Percentiles rank a stretch among this genome's conserved stretches.
phyloP scores from a whole-genome alignment of 2,329 filamentous ascomycete species.

The Aureobasidium sp. region DNA sequence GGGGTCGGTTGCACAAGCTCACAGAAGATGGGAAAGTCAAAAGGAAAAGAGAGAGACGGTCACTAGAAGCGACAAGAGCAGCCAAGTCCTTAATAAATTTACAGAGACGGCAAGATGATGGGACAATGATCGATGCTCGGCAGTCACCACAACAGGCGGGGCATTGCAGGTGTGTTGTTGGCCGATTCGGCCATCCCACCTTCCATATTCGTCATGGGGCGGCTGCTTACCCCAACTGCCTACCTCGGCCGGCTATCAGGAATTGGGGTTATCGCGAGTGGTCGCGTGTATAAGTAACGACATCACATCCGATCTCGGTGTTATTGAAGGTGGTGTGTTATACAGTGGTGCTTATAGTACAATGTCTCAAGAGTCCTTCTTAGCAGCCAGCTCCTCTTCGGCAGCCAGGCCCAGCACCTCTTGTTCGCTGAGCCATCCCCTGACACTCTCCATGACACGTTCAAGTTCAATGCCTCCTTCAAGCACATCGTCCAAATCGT shows the following conservation, averaged over 20 bases:
- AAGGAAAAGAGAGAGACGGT: not conserved
- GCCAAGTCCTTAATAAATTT: not conserved
- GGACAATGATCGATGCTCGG: not conserved
- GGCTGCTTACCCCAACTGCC: not conserved
- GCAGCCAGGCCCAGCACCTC: conserved; percentile 65
- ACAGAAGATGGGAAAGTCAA: not conserved
- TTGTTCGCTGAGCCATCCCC: conserved; percentile 64
- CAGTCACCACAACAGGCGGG: conserved; percentile 8
- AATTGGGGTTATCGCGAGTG: not conserved
- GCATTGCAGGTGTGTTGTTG: not conserved
- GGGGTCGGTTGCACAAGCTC: not conserved
- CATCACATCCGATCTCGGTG: not conserved
- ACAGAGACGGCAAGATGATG: not conserved
- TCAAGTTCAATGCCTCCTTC: conserved; percentile 66
- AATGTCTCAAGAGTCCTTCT: conserved; percentile 3
- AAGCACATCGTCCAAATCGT: conserved; percentile 75
- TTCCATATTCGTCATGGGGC: conserved; percentile 5
- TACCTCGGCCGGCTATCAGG: conserved; percentile 10
- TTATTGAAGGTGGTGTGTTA: not conserved
- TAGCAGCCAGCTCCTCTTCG: conserved; percentile 24
- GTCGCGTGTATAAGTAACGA: not conserved
- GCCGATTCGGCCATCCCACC: conserved; percentile 14
- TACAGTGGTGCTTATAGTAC: conserved; percentile 4
- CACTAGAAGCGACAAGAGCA: not conserved
- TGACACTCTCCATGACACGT: conserved; percentile 69